Evolutionary conservation across 2,329 filamentous ascomycete genomes (phyloP), one percentile per base, ranked within the genome.

Genomic region (Cordyceps cicadae): DNA sequence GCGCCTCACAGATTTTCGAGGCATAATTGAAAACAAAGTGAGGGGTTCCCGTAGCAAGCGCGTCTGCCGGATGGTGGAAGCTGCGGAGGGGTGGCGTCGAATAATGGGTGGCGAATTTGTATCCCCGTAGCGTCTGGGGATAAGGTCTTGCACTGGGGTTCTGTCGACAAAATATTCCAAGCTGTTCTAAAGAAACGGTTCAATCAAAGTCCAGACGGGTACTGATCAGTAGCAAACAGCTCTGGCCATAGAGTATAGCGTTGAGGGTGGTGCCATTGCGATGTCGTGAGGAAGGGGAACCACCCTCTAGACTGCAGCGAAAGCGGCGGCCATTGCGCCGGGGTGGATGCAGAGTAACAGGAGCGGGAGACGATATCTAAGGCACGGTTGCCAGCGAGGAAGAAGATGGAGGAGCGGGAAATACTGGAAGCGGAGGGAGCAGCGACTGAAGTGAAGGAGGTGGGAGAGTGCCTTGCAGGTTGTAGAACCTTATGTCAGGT

Each of bases 241-340:
- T 59, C 50, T 29, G 49, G 34, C 2, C 37, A 52, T 59, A 58
- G 19, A 41, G 45, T 50, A 21, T 21, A 29, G 54, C 46, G 34
- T 19, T 24, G 79, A 81, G 78, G 79, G 79, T 80, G 79, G 78
- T 79, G 76, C 81, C 82, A 83, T 84, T 71, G 76, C 74, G 77
- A 74, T 68, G 70, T 70, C 70, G 72, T 73, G 70, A 74, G 67
- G 68, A 46, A 48, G 34, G 45, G 75, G 70, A 70, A 73, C 80
- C 79, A 82, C 79, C 79, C 79, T 81, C 77, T 81, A 83, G 65
- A 78, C 78, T 63, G 75, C 75, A 79, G 75, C 75, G 74, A 70
- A 71, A 72, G 73, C 71, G 64, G 74, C 62, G 64, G 74, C 62
- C 66, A 71, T 67, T 64, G 64, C 70, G 64, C 54, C 51, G 56